These are phyloP conservation scores for Colletotrichum abscissum DNA, from an alignment of 2,329 filamentous ascomycete species.

Conservation along the genomic window DNA sequence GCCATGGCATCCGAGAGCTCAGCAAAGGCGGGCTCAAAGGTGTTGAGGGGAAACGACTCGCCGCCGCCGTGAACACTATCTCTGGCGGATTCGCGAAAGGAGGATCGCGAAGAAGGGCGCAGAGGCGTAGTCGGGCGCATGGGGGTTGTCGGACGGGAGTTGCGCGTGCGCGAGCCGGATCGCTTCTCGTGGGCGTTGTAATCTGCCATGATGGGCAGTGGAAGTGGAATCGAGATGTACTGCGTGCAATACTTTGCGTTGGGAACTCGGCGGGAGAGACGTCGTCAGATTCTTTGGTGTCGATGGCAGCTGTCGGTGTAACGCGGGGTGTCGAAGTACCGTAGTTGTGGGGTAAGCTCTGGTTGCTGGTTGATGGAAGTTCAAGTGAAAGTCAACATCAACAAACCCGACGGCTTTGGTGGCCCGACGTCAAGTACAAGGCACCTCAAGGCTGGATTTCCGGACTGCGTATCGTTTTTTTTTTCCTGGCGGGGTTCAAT, in stretches of 20 bases:
- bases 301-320: not conserved
- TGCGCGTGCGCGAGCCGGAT: slow-evolving; percentile 71
- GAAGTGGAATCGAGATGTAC: not conserved
- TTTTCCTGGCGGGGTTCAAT: not conserved
- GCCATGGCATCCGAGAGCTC: slow-evolving; percentile 95
- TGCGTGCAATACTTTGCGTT: not conserved
- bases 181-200: slow-evolving; percentile 47
- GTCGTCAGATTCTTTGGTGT: not conserved
- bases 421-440: not conserved
- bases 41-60: slow-evolving; percentile 76
- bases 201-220: slow-evolving; percentile 36
- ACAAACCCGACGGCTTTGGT: not conserved
- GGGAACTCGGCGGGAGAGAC: not conserved
- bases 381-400: not conserved
- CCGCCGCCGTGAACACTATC: slow-evolving; percentile 60
- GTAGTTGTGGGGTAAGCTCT: not conserved
- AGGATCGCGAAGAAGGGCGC: slow-evolving; percentile 88
- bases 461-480: not conserved
- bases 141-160: slow-evolving; percentile 88
- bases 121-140: slow-evolving; percentile 93
- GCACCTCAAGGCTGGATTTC: not conserved
- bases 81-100: slow-evolving; percentile 81
- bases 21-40: slow-evolving; percentile 89
- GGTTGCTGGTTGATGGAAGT: not conserved
- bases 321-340: not conserved